Evolutionary conservation across 2,329 filamentous ascomycete genomes (phyloP), one percentile per base, ranked within the genome.

Genomic region (Cladobotryum mycophilum): DNA sequence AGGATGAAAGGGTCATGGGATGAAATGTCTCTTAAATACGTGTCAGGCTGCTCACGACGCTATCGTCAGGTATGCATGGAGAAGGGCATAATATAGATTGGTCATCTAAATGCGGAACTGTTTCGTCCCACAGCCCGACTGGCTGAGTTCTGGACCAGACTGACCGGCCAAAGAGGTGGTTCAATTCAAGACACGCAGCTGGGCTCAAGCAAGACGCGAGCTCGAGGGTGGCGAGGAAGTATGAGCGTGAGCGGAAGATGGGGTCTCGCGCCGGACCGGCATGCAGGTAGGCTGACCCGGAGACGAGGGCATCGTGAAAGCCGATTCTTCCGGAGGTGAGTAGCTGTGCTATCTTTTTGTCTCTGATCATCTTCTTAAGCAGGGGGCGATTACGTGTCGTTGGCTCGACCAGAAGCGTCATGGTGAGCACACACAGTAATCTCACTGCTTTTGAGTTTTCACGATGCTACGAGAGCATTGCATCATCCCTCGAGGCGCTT

Each of bases 401-500:
- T 18, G 12, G 17, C 17, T 30, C n/a, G 12, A 13, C 40, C 18
- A 20, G 40, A 42, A 13, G 17, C 13, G 40, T 9, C 4, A 20
- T 9, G n/a, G 15, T 13, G 18, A 8, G 20, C 40, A 42, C 15
- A 7, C 40, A 15, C 15, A 8, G 14, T 42, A 20, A 18, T 20
- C 40, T 13, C 40, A 20, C 17, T 20, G 6, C 40, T 18, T 42
- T 42, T 15, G 17, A 15, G 40, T 18, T 42, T 42, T 42, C 17
- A 18, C 15, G 18, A 42, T 42, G 15, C 20, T 41, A 18, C 25
- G 36, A 38, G 36, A 38, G 43, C 40, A 42, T 48, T 51, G 15
- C 38, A 49, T 63, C 59, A 68, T 12, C 58, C 60, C 9, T 76
- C 75, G 41, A 81, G 56, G 55, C 74, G 66, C 65, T 76, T 73